Evolutionary conservation across 1,284 basidiomycete species (phyloP), one percentile per base, ranked within the genome.

Genomic region (Salmacisia buchloeana): DNA sequence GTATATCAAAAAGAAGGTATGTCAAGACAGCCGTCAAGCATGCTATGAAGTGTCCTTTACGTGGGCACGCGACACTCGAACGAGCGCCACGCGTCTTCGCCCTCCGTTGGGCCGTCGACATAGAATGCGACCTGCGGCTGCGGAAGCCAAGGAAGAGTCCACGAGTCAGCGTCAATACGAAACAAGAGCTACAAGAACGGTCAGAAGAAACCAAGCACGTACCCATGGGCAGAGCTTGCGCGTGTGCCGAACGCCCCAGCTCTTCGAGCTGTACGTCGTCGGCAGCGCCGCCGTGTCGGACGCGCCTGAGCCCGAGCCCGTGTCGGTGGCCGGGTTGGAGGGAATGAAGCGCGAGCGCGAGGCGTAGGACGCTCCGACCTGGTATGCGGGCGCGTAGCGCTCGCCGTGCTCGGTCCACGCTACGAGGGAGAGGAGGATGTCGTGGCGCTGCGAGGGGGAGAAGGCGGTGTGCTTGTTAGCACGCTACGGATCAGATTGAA

Each of bases 351-450:
- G 23, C 2, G 46, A 27, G 15, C 21, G 23, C 18, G 46, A 52
- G 52, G 23, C 31, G 52, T 66, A 68, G 6, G 41, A 15, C 12
- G 62, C 67, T 7, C 52, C 67, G 10, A 68, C 65, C 7, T 54
- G 56, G 18, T 34, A 49, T 18, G 43, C 21, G 21, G 60, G 58
- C 25, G 35, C 27, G 46, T 46, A 43, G 12, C 21, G n/a, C 3
- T n/a, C 12, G 12, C 46, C 46, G 25, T 25, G 46, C 35, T 69
- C 67, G n/a, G 45, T 46, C 67, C 67, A 69, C 9, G 61, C 62
- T 9, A 69, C 54, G 13, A 69, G 61, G 13, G 58, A 41, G n/a
- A 67, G 58, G 21, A 62, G 18, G 21, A 69, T 64, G 58, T 69
- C 67, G 56, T 69, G 59, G 5, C 31, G 23, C 41, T 43, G 41